A percentile compares a stretch with the other conserved stretches of the same genome.
phyloP scores from a whole-genome alignment of 73 alveolate genomes.

The Blepharisma stoltei region DNA sequence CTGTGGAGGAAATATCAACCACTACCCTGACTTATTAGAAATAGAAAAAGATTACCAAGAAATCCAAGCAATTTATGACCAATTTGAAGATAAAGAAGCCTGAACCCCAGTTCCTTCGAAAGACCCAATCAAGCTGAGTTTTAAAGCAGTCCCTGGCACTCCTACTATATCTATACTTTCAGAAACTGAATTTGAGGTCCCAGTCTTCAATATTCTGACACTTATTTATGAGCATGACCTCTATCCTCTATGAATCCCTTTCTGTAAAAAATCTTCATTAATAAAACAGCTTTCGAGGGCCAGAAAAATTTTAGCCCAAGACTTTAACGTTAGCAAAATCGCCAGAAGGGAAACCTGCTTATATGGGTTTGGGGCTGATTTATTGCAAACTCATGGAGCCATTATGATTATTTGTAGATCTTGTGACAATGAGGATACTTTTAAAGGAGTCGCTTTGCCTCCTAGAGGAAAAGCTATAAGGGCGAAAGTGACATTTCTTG shows the following conservation, averaged over 20 bases:
- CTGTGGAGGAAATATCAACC: too few relatives aligned
- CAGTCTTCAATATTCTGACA: not conserved
- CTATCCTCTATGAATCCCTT: not conserved
- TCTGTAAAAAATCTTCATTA: not conserved
- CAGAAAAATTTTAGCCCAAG: not conserved
- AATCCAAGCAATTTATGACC: conserved; percentile 1
- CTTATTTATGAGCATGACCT: not conserved
- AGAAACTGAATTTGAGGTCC: not conserved
- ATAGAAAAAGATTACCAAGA: not conserved
- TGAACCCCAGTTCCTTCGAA: not conserved
- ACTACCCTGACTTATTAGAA: not conserved
- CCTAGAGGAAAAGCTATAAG: not conserved
- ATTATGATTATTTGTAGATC: not conserved
- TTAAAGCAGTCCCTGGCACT: not conserved
- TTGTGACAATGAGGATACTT: not conserved
- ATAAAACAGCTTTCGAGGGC: not conserved
- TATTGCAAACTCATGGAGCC: not conserved
- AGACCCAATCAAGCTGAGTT: not conserved
- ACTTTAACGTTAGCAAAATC: not conserved
- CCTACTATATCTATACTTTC: not conserved
- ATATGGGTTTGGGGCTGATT: not conserved
- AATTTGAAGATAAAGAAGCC: not conserved
- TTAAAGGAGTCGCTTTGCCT: not conserved
- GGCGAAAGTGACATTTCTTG: not conserved
- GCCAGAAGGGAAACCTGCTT: not conserved